Evolutionary conservation across 148 eudicot species (phyloP).

Genomic region (Vaccinium vitisidaea): DNA sequence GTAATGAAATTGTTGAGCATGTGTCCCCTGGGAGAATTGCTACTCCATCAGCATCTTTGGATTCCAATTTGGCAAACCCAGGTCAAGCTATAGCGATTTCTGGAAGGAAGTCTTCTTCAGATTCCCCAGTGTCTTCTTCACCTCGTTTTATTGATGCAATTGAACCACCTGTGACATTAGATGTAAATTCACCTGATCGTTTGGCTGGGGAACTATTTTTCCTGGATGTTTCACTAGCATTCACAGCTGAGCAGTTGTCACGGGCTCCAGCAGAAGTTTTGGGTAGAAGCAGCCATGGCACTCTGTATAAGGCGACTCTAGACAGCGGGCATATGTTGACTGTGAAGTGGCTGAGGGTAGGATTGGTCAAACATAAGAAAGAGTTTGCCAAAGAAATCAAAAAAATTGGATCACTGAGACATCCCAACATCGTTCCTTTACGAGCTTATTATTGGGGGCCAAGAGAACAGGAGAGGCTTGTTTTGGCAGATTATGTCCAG

Average conservation of each 20-base stretch:
- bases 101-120: constrained; percentile 75
- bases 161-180: constrained; percentile 70
- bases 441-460: constrained; percentile 99
- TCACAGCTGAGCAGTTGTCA: constrained; percentile 88
- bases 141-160: constrained; percentile 65
- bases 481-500: constrained; percentile 73
- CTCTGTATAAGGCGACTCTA: constrained; percentile 90
- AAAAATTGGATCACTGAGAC: constrained; percentile 76
- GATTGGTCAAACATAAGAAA: constrained; percentile 84
- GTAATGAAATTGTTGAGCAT: constrained; percentile 53
- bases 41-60: constrained; percentile 31
- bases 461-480: constrained; percentile 90
- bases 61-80: constrained; percentile 40
- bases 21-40: constrained; percentile 33
- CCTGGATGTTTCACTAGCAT: constrained; percentile 62
- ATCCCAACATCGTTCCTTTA: constrained; percentile 63
- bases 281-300: constrained; percentile 94
- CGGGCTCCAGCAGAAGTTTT: constrained; percentile 96
- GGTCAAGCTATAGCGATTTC: constrained; percentile 36
- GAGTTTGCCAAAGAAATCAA: constrained; percentile 89
- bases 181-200: constrained; percentile 91
- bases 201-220: constrained; percentile 87
- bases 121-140: constrained; percentile 66
- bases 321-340: constrained; percentile 74
- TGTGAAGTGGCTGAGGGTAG: constrained; percentile 95